A percentile compares a stretch with the other conserved stretches of the same genome.
Conservation (phyloP, 768 basidiomycete species). For the Suillus subluteus region DNA sequence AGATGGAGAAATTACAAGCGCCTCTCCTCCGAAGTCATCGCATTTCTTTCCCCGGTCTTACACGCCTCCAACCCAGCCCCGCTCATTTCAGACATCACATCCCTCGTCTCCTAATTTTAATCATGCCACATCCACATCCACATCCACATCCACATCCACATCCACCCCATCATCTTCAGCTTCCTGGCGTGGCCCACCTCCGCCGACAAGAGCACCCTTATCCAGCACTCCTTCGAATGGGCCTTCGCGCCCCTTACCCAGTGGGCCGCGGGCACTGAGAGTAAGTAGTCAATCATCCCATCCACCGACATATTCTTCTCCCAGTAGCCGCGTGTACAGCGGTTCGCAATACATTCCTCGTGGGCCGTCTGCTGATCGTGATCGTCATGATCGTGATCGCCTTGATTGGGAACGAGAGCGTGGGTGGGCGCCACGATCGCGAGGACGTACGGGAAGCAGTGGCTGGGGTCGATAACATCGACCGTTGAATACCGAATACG, state of each 20-base stretch:
- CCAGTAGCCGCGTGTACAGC: slow-evolving; percentile 24
- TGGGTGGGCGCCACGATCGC: slow-evolving; percentile 32
- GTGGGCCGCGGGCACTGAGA: slow-evolving; percentile 44
- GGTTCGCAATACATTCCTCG: slow-evolving; percentile 46
- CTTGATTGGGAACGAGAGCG: slow-evolving; percentile 29
- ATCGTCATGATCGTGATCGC: slow-evolving; percentile 49
- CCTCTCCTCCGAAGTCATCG: slow-evolving; percentile 38
- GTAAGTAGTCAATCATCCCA: slow-evolving; percentile 29
- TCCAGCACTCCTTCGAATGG: slow-evolving; percentile 24
- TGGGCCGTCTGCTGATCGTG: slow-evolving; percentile 56
- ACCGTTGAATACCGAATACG: slow-evolving; percentile 9
- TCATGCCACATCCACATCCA: slow-evolving; percentile 25
- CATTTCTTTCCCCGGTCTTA: slow-evolving; percentile 41
- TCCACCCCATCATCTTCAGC: slow-evolving; percentile 18
- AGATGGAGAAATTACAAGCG: slow-evolving; percentile 54
- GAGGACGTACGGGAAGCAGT: slow-evolving; percentile 39
- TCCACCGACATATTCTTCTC: slow-evolving; percentile 19
- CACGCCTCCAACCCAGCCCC: slow-evolving; percentile 51
- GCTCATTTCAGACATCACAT: slow-evolving; percentile 41
- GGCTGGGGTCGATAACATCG: slow-evolving; percentile 36
- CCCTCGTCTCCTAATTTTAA: slow-evolving; percentile 29
- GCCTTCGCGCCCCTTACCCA: slow-evolving; percentile 39
- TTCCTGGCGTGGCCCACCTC: slow-evolving; percentile 34
- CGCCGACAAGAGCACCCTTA: slow-evolving; percentile 33
- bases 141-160: slow-evolving; percentile 25